These are phyloP conservation scores for Suillus lakei DNA, from an alignment of 768 basidiomycete species.

Conservation along the genomic window DNA sequence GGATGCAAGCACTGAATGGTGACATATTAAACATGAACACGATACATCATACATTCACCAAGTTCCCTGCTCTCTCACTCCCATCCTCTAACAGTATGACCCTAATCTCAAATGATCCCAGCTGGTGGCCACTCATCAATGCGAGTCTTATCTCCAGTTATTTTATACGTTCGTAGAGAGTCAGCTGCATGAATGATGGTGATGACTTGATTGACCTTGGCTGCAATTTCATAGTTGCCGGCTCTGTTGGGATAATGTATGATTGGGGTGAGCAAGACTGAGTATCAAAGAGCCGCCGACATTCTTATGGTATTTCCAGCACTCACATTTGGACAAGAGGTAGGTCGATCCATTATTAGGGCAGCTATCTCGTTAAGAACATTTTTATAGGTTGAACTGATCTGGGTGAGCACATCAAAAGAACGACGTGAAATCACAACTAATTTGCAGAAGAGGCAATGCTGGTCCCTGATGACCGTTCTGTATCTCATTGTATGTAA, in stretches of 20 bases:
- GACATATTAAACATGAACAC: background rate
- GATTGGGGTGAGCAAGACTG: background rate
- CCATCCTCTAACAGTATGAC: background rate
- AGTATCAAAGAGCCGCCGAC: background rate
- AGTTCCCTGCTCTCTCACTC: background rate
- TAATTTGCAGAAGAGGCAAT: background rate
- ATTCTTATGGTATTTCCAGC: background rate
- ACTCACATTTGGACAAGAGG: background rate
- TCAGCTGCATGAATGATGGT: background rate
- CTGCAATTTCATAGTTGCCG: background rate
- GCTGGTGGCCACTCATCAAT: background rate
- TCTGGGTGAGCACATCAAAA: background rate
- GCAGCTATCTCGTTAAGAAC: background rate
- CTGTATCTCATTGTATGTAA: background rate
- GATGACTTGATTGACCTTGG: background rate
- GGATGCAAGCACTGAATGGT: background rate
- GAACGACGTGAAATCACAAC: background rate
- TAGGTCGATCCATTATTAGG: background rate
- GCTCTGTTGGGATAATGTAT: background rate
- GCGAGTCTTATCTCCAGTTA: background rate
- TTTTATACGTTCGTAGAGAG: background rate
- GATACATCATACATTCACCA: background rate
- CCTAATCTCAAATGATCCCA: background rate
- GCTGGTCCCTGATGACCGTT: background rate
- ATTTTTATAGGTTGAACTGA: background rate